A percentile compares a stretch with the other conserved stretches of the same genome.
Conservation (phyloP, 352 stramenopile genomes). For the Globisporangium emineosum region DNA sequence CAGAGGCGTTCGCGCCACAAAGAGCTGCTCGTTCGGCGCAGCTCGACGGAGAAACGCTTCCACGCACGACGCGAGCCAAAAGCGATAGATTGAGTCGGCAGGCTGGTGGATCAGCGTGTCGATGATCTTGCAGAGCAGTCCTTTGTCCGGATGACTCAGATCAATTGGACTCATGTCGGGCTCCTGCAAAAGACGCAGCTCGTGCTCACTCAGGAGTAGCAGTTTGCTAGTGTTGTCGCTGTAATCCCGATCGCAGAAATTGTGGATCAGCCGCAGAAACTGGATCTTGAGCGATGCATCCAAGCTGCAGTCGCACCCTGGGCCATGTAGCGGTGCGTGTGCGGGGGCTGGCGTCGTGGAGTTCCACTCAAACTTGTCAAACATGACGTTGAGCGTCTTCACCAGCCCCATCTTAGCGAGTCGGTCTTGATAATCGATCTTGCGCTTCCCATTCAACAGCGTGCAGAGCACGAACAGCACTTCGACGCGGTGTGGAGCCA, state of each 20-base stretch:
- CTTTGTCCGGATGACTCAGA: conserved; percentile 68
- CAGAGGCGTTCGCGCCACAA: conserved; percentile 87
- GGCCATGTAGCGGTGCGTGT: conserved; percentile 65
- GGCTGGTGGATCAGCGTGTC: conserved; percentile 87
- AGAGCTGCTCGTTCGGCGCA: conserved; percentile 85
- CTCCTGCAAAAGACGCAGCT: conserved; percentile 53
- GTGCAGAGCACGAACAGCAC: conserved; percentile 97
- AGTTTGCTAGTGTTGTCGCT: conserved; percentile 81
- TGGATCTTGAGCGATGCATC: conserved; percentile 95
- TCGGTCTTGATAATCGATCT: conserved; percentile 89
- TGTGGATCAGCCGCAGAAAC: conserved; percentile 94
- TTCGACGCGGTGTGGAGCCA: conserved; percentile 93
- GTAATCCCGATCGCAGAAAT: conserved; percentile 95
- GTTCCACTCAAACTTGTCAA: conserved; percentile 91
- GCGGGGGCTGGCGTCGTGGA: conserved; percentile 36
- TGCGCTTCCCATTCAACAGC: conserved; percentile 92
- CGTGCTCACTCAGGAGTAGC: conserved; percentile 70
- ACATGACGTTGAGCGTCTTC: conserved; percentile 91
- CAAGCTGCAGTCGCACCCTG: conserved; percentile 93
- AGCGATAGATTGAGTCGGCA: conserved; percentile 93
- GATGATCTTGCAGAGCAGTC: conserved; percentile 91
- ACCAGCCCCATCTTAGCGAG: conserved; percentile 89
- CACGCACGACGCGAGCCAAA: conserved; percentile 95
- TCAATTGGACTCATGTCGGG: conserved; percentile 46
- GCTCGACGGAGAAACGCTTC: conserved; percentile 93